Conservation (phyloP, 768 basidiomycete genomes). For the Tephrocybe rancida region DNA sequence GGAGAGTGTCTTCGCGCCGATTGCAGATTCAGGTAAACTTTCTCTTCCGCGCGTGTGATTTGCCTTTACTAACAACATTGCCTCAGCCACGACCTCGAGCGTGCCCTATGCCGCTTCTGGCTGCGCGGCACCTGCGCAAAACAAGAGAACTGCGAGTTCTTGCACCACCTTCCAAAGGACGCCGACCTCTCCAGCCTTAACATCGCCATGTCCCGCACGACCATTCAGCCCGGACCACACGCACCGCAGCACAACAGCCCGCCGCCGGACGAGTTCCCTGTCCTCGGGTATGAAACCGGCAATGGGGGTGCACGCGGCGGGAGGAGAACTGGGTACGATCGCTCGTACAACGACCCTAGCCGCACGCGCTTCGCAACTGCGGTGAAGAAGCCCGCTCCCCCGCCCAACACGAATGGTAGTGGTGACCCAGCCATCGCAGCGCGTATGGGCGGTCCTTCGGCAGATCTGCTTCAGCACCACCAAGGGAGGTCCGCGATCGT, state of each 20-base stretch:
- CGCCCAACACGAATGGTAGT: slow-evolving; percentile 26
- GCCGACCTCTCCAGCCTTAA: slow-evolving; percentile 76
- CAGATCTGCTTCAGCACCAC: slow-evolving; percentile 59
- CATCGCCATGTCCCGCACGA: slow-evolving; percentile 67
- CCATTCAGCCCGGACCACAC: slow-evolving; percentile 52
- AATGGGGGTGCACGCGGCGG: slow-evolving; percentile 36
- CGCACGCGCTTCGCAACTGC: slow-evolving; percentile 90
- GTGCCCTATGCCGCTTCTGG: slow-evolving; percentile 97
- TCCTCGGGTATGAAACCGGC: slow-evolving; percentile 50
- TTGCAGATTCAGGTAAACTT: slow-evolving; percentile 91
- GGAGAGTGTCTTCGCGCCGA: slow-evolving; percentile 96
- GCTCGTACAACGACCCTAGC: slow-evolving; percentile 72
- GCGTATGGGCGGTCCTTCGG: slow-evolving; percentile 55
- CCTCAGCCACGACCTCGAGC: slow-evolving; percentile 87
- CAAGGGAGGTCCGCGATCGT: slow-evolving; percentile 60
- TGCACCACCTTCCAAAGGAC: slow-evolving; percentile 88
- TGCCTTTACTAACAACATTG: slow-evolving; percentile 9
- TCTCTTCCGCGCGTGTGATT: background rate
- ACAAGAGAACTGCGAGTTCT: slow-evolving; percentile 93
- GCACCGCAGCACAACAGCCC: slow-evolving; percentile 23
- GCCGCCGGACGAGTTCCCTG: slow-evolving; percentile 74
- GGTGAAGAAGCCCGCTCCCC: slow-evolving; percentile 69
- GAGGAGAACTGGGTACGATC: slow-evolving; percentile 45
- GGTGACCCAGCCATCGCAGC: slow-evolving; percentile 45
- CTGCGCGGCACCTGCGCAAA: slow-evolving; percentile 96